Evolutionary conservation across 495 filamentous ascomycete genomes (phyloP).

Genomic region (Geoglossum glabrum): DNA sequence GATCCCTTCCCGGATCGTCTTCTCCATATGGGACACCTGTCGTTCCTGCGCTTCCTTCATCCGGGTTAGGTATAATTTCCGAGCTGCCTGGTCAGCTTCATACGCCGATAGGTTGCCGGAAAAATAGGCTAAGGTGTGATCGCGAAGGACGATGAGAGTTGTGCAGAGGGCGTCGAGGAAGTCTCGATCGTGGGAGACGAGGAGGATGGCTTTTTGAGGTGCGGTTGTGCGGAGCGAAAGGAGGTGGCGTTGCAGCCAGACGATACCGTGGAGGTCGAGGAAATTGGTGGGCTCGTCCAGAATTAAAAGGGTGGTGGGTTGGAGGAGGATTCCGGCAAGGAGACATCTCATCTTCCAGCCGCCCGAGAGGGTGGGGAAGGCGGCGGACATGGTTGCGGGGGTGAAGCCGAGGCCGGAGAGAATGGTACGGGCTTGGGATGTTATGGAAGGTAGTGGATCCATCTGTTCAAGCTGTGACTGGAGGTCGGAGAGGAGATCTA

Average conservation of each 20-base stretch:
- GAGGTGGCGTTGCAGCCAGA: conserved; percentile 62
- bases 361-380: conserved; percentile 46
- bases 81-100: conserved; percentile 42
- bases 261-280: conserved; percentile 58
- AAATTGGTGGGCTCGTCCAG: conserved; percentile 81
- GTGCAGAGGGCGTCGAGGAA: conserved; percentile 53
- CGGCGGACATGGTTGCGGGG: conserved; percentile 31
- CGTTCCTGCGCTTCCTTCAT: conserved; percentile 65
- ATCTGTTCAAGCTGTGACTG: conserved; percentile 36
- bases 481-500: conserved; percentile 39
- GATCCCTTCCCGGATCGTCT: conserved; percentile 48
- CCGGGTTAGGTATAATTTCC: conserved; percentile 39
- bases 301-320: conserved; percentile 57
- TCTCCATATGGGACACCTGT: conserved; percentile 56
- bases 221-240: conserved; percentile 16
- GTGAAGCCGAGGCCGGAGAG: conserved; percentile 55
- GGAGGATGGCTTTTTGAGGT: conserved; percentile 33
- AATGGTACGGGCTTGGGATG: conserved; percentile 36
- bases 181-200: conserved; percentile 64
- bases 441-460: conserved; percentile 15
- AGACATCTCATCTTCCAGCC: conserved; percentile 61
- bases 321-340: conserved; percentile 44
- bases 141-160: conserved; percentile 53
- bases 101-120: conserved; percentile 49
- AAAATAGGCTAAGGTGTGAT: conserved; percentile 46